A percentile compares a stretch with the other conserved stretches of the same genome.
phyloP scores from a whole-genome alignment of 2,329 filamentous ascomycete genomes.

The Fusarium heterosporum region DNA sequence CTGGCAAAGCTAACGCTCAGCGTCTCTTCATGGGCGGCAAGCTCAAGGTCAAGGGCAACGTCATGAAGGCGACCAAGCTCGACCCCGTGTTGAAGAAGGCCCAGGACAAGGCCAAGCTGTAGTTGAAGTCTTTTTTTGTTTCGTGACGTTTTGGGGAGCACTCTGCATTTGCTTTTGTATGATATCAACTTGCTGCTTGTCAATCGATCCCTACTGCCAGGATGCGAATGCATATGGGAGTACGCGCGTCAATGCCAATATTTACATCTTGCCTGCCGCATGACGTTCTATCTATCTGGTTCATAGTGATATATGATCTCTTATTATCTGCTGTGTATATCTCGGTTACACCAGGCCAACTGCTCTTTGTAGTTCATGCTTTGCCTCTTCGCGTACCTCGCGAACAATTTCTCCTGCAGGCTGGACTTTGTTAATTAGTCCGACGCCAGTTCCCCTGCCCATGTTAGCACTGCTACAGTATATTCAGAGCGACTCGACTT shows the following conservation, averaged over 20 bases:
- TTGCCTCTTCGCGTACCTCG: conserved; percentile 55
- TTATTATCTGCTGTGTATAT: background rate
- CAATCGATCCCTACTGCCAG: conserved; percentile 16
- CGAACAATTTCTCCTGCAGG: conserved; percentile 58
- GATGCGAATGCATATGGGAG: conserved; percentile 39
- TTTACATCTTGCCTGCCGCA: background rate
- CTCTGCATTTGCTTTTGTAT: conserved; percentile 36
- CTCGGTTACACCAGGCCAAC: conserved; percentile 28
- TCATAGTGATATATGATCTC: background rate
- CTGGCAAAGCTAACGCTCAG: conserved; percentile 93
- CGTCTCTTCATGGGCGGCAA: conserved; percentile 98
- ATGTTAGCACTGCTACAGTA: conserved; percentile 9
- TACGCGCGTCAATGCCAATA: conserved; percentile 30
- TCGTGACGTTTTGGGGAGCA: conserved; percentile 5
- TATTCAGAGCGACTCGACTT: conserved; percentile 33
- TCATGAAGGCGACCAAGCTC: conserved; percentile 99
- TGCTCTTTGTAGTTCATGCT: conserved; percentile 50
- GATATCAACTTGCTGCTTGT: conserved; percentile 40
- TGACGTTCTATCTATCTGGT: conserved; percentile 34
- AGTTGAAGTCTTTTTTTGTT: conserved; percentile 48
- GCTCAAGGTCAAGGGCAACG: conserved; percentile 96
- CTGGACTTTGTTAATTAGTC: conserved; percentile 56
- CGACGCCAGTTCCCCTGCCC: conserved; percentile 57
- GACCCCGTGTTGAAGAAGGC: conserved; percentile 93
- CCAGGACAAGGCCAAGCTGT: conserved; percentile 86